Percentiles rank a stretch among this genome's conserved stretches.
Conservation (phyloP, 2,329 filamentous ascomycete species). For the Talaromyces marneffei region DNA sequence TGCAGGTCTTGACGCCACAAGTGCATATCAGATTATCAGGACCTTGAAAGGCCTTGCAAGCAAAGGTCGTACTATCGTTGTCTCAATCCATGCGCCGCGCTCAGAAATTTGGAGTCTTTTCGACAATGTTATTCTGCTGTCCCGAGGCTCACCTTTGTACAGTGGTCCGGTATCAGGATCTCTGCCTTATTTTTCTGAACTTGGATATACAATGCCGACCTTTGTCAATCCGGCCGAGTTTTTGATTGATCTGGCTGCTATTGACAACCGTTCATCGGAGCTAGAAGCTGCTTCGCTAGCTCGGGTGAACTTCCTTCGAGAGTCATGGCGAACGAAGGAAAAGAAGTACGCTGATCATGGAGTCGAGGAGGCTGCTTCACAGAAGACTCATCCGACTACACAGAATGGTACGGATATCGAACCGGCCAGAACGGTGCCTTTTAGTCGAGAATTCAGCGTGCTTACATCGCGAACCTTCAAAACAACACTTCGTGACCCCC, state of each 20-base stretch:
- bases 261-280: constrained; percentile 65
- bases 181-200: constrained; percentile 57
- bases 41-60: constrained; percentile 63
- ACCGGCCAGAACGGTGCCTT: constrained; percentile 45
- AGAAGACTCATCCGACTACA: not conserved
- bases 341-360: constrained; percentile 9
- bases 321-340: constrained; percentile 48
- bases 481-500: constrained; percentile 68
- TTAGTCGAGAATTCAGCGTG: constrained; percentile 59
- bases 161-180: constrained; percentile 56
- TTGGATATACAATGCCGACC: constrained; percentile 58
- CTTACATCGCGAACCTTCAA: constrained; percentile 64
- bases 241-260: constrained; percentile 66
- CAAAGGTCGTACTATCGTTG: constrained; percentile 65
- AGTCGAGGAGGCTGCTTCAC: not conserved
- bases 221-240: constrained; percentile 77
- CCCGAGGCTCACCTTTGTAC: constrained; percentile 62
- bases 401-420: not conserved
- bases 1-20: constrained; percentile 61
- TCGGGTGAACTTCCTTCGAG: constrained; percentile 57
- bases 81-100: constrained; percentile 70
- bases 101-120: constrained; percentile 76
- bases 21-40: constrained; percentile 65
- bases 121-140: constrained; percentile 64
- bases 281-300: constrained; percentile 55